These are phyloP conservation scores for Antitrichia curtipendula DNA, from an alignment of 225 moss, liverwort and hornwort species.

Conservation along the genomic window DNA sequence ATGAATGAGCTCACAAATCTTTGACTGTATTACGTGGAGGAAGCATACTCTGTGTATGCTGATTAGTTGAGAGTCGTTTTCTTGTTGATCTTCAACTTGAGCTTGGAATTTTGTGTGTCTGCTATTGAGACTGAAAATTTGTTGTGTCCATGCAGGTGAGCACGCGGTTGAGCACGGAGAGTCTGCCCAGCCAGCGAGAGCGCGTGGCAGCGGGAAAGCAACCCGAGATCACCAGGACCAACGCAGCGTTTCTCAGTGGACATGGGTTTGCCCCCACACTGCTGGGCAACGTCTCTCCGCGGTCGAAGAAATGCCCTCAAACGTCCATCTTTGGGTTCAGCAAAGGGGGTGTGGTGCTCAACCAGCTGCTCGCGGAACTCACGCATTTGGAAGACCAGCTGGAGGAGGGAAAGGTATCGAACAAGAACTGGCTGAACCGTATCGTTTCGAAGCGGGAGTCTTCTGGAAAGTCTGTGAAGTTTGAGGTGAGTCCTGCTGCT, in stretches of 20 bases:
- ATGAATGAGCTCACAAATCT: neutral
- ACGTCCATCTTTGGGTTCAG: conserved; percentile 71
- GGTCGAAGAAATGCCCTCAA: conserved; percentile 36
- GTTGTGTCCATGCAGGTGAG: conserved; percentile 1
- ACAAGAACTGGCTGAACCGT: conserved; percentile 28
- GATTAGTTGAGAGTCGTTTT: neutral
- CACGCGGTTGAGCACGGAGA: conserved; percentile 15
- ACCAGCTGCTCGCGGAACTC: conserved; percentile 76
- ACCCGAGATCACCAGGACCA: conserved; percentile 12
- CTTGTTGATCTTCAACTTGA: neutral
- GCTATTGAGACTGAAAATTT: neutral
- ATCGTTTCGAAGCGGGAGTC: conserved; percentile 19
- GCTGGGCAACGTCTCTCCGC: conserved; percentile 3
- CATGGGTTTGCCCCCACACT: conserved; percentile 11
- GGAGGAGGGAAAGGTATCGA: conserved; percentile 24
- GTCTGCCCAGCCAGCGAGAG: conserved; percentile 32
- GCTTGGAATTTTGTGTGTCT: neutral
- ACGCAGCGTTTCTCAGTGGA: conserved; percentile 5
- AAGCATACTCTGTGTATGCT: neutral
- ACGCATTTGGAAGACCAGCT: conserved; percentile 45
- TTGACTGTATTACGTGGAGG: neutral
- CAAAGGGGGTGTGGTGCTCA: conserved; percentile 83
- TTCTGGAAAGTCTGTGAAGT: conserved; percentile 14
- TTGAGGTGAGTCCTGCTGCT: conserved; percentile 4
- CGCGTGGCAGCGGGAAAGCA: conserved; percentile 26